These are phyloP conservation scores for Psophocarpus tetragonolobus DNA, from an alignment of 306 rosid genomes.

Conservation along the genomic window DNA sequence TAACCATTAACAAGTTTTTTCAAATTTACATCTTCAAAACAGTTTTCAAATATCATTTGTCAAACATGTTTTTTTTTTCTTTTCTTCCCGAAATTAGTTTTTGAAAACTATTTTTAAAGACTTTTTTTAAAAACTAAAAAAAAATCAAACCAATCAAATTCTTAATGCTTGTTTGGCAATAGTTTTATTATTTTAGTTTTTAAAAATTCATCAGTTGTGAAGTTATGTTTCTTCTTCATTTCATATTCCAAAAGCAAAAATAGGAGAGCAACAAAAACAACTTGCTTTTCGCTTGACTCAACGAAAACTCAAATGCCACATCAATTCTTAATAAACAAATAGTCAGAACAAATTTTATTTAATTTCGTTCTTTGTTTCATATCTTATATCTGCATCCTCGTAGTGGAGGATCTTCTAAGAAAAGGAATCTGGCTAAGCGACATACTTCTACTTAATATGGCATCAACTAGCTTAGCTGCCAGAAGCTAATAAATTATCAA, in stretches of 20 bases:
- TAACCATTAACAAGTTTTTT: too few relatives aligned
- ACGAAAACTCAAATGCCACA: constrained; percentile 14
- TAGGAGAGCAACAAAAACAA: neutral
- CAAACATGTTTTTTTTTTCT: too few relatives aligned
- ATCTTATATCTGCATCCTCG: neutral
- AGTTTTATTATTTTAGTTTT: too few relatives aligned
- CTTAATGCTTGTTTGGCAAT: too few relatives aligned
- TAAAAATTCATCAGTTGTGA: too few relatives aligned
- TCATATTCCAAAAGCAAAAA: neutral
- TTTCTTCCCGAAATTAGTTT: too few relatives aligned
- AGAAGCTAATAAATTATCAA: constrained; percentile 6
- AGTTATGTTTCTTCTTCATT: constrained; percentile 13
- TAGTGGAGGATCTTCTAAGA: too few relatives aligned
- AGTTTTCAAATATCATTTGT: too few relatives aligned
- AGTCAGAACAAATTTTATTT: neutral
- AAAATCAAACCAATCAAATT: too few relatives aligned
- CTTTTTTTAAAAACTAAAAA: too few relatives aligned
- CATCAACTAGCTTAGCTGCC: neutral
- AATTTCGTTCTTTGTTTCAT: neutral
- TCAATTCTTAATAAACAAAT: neutral
- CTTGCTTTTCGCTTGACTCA: neutral
- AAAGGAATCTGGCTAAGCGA: neutral
- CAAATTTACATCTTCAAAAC: too few relatives aligned
- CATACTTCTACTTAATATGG: neutral
- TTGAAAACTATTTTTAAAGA: too few relatives aligned